Percentiles rank a stretch among this genome's conserved stretches.
phyloP scores from a whole-genome alignment of 225 moss, liverwort and hornwort species.

The Physcomitrium patens region DNA sequence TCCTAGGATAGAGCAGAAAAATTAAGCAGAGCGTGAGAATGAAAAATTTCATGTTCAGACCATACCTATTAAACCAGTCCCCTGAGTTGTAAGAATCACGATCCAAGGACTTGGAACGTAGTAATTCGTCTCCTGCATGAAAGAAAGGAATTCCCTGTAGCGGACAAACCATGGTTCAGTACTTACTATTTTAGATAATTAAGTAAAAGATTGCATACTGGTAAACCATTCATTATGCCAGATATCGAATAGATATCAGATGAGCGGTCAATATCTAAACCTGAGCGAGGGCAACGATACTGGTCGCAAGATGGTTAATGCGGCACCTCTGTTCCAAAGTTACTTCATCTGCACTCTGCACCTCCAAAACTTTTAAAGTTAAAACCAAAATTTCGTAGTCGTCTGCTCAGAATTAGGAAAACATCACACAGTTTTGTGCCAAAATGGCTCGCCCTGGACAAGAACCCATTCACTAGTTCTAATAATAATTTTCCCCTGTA shows the following conservation, averaged over 20 bases:
- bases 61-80: slow-evolving; percentile 95
- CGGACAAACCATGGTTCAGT: slow-evolving; percentile 11
- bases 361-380: slow-evolving; percentile 4
- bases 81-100: slow-evolving; percentile 97
- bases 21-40: slow-evolving; percentile 14
- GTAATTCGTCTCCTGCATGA: slow-evolving; percentile 89
- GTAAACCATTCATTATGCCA: slow-evolving; percentile 9
- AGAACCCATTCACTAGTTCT: slow-evolving; percentile 25
- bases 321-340: slow-evolving; percentile 83
- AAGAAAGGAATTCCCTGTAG: slow-evolving; percentile 85
- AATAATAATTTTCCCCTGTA: neutral
- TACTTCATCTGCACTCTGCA: slow-evolving; percentile 60
- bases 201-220: neutral
- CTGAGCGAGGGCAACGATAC: slow-evolving; percentile 90
- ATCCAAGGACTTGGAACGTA: slow-evolving; percentile 95
- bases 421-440: neutral
- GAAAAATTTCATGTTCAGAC: slow-evolving; percentile 12
- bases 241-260: slow-evolving; percentile 11
- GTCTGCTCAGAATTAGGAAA: slow-evolving; percentile 17
- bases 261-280: slow-evolving; percentile 33
- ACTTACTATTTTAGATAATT: neutral
- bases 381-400: slow-evolving; percentile 12
- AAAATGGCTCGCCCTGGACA: neutral
- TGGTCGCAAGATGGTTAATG: slow-evolving; percentile 92
- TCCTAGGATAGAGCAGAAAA: neutral